Evolutionary conservation across 2,329 filamentous ascomycete species (phyloP).

Genomic region (Penicillium sp.): DNA sequence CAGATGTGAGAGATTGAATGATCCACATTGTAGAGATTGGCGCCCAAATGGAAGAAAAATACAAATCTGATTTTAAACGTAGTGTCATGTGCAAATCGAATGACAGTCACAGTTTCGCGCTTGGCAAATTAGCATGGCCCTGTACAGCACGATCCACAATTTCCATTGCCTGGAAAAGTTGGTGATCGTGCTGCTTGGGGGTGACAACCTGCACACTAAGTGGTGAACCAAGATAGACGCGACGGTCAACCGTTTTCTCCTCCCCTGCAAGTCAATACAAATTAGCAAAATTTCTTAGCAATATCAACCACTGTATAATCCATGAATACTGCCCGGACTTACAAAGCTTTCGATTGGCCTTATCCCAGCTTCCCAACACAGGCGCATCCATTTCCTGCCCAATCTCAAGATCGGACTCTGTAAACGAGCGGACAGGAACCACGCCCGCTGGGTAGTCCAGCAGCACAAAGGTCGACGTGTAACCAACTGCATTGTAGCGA

Average conservation of each 20-base stretch:
- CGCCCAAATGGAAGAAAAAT: no score
- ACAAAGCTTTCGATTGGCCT: conserved; percentile 59
- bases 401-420: conserved; percentile 51
- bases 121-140: conserved; percentile 2
- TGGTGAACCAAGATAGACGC: conserved; percentile 54
- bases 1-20: no score
- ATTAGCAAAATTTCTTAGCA: neutral
- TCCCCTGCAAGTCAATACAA: conserved; percentile 34
- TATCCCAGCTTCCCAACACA: conserved; percentile 58
- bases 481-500: conserved; percentile 61
- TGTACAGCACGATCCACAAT: conserved; percentile 47
- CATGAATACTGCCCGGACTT: conserved; percentile 22
- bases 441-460: conserved; percentile 61
- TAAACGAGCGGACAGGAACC: conserved; percentile 55
- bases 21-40: neutral
- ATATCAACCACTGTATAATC: neutral
- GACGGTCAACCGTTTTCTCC: conserved; percentile 52
- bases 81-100: neutral
- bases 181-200: conserved; percentile 55
- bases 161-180: conserved; percentile 55
- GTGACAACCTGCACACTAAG: conserved; percentile 59
- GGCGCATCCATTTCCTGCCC: conserved; percentile 45
- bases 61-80: neutral
- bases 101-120: conserved; percentile 24
- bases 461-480: conserved; percentile 61